Base-by-base conservation (phyloP, 2,329 filamentous ascomycete genomes). In the Epichloe brachyelytri region DNA sequence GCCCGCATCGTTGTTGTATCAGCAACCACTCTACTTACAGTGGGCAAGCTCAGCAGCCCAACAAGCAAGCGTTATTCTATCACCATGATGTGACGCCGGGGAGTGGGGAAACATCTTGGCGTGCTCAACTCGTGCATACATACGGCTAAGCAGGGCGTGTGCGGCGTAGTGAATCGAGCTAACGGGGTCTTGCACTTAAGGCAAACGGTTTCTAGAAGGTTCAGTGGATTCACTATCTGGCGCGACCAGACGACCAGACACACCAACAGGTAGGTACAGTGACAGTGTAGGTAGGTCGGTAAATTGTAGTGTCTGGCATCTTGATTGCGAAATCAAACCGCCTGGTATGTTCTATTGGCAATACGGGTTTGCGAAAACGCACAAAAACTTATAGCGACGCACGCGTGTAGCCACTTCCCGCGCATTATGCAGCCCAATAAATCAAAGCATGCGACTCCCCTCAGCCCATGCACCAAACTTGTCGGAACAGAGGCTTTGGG, bases 161-260 rank as follows among this genome's bases (percentile, higher is more conserved):
- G 30, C 10, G 5, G 6, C 15, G 30, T n/a, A 6, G 17, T n/a
- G 11, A 45, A 33, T 41, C 43, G 17, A 26, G 15, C 33, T 53
- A 56, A 53, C 52, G 67, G 57, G 64, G 62, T 47, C 48, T 61
- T 71, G 66, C 64, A 63, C 46, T 55, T 68, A 70, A 54, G 51
- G 57, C 53, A 51, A 58, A 50, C 57, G 51, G 59, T 60, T 71
- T 71, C 69, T 70, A 69, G 69, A 71, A 71, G 66, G 58, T 71
- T 71, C 69, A 66, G 68, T 71, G 69, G 68, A 65, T 59, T 22
- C 8, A 6, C 19, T 4, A 10, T 10, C 8, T 30, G 26, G 26
- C 26, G 26, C 26, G n/a, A n/a, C n/a, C n/a, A n/a, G n/a, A n/a
- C n/a, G 8, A 10, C 26, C 26, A 10, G 26, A 30, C 8, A 10